phyloP scores from a whole-genome alignment of 2,329 filamentous ascomycete genomes.

The Blumeriella jaapii region DNA sequence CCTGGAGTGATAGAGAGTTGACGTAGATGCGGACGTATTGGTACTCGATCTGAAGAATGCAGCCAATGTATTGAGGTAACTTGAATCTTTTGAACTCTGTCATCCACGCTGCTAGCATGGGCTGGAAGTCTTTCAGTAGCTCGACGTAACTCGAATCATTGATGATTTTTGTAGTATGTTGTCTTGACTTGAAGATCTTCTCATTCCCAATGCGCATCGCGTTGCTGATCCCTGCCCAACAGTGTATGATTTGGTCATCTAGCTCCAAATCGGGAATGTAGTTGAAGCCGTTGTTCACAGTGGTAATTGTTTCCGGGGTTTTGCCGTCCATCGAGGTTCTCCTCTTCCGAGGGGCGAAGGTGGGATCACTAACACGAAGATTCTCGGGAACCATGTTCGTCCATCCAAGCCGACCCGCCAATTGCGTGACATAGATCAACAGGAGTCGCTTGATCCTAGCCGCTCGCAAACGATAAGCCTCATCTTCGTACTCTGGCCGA shows the following conservation, averaged over 20 bases:
- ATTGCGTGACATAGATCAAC: slow-evolving; percentile 83
- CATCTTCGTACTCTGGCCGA: slow-evolving; percentile 59
- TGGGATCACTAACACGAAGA: slow-evolving; percentile 45
- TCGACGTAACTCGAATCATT: slow-evolving; percentile 75
- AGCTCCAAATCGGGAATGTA: slow-evolving; percentile 56
- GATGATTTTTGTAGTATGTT: slow-evolving; percentile 82
- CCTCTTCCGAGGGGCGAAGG: slow-evolving; percentile 34
- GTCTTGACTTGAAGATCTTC: slow-evolving; percentile 73
- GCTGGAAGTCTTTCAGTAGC: slow-evolving; percentile 69
- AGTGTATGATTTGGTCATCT: slow-evolving; percentile 64
- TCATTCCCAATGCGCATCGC: slow-evolving; percentile 88
- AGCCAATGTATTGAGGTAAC: slow-evolving; percentile 51
- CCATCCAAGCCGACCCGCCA: slow-evolving; percentile 84
- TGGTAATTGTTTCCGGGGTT: slow-evolving; percentile 48
- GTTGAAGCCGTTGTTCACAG: slow-evolving; percentile 46
- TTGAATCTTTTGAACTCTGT: slow-evolving; percentile 70
- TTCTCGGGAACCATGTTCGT: slow-evolving; percentile 82
- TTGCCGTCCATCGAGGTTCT: slow-evolving; percentile 38
- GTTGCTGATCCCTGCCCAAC: slow-evolving; percentile 88
- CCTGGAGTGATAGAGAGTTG: slow-evolving; percentile 87
- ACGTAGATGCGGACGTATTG: slow-evolving; percentile 92
- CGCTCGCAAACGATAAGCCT: slow-evolving; percentile 64
- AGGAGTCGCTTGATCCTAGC: slow-evolving; percentile 76
- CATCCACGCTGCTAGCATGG: slow-evolving; percentile 68
- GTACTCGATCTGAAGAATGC: slow-evolving; percentile 87